Evolutionary conservation across 1,284 basidiomycete genomes (phyloP), one percentile per base, ranked within the genome.

Genomic region (Paramarasmius palmivorus): DNA sequence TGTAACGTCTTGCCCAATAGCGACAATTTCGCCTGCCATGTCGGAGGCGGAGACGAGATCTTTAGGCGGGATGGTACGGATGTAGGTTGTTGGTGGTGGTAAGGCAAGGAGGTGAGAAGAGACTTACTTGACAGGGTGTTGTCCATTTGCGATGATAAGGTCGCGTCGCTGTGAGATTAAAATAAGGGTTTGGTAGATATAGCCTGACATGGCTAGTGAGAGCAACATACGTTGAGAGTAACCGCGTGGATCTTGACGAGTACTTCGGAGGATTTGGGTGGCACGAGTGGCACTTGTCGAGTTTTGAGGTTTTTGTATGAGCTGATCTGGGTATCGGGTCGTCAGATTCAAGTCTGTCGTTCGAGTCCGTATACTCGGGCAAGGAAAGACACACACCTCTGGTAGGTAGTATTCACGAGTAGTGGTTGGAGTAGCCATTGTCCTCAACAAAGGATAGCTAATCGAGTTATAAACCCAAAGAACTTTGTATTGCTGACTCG

Each of bases 1-100:
- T 38, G 63, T 68, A 35, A 78, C 77, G 9, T 70, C 71, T 40
- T 66, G 61, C 9, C 82, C 81, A 23, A 81, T 61, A 14, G 71
- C 70, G 38, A 78, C 66, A 53, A 84, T 69, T 60, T 81, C 77
- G n/a, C 82, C 81, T 9, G 83, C 81, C 37, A 73, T 70, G 59
- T 84, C 82, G 1, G 81, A 83, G 53, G 70, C 64, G 1, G 81
- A 79, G 29, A 82, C 69, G 22, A 73, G 55, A 35, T 74, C 7
- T 42, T 36, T 8, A 46, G 19, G 58, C 61, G 57, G 49, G 10
- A 4, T 23, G 7, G n/a, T n/a, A n/a, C n/a, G n/a, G n/a, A n/a
- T n/a, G n/a, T n/a, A n/a, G n/a, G 19, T n/a, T n/a, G n/a, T n/a
- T n/a, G 3, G n/a, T 29, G 44, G 12, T 6, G 12, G 29, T 12